These are phyloP conservation scores for Paracoccidioides lutzii DNA, from an alignment of 2,329 filamentous ascomycete species.

Conservation along the genomic window DNA sequence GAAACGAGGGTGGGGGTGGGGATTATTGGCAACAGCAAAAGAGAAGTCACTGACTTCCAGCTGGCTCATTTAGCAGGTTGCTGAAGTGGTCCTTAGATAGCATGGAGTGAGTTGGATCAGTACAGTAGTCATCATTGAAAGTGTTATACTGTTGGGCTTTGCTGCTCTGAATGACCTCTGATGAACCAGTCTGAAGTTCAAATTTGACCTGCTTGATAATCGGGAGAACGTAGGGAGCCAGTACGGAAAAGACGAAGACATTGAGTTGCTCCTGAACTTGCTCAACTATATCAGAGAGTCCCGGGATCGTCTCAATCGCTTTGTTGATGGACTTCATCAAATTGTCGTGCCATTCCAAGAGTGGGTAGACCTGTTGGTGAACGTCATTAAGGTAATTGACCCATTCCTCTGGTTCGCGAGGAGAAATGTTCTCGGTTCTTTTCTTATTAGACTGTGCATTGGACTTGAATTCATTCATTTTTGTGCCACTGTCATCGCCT, in stretches of 20 bases:
- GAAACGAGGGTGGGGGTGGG: not conserved
- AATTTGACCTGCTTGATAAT: slow-evolving; percentile 76
- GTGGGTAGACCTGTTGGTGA: slow-evolving; percentile 70
- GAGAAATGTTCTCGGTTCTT: slow-evolving; percentile 59
- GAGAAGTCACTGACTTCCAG: slow-evolving; percentile 45
- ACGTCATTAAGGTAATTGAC: slow-evolving; percentile 62
- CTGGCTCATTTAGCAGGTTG: slow-evolving; percentile 78
- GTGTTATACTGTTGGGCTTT: slow-evolving; percentile 74
- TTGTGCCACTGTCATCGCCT: slow-evolving; percentile 47
- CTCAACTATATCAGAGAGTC: slow-evolving; percentile 73
- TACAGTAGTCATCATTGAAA: slow-evolving; percentile 62
- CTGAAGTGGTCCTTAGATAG: slow-evolving; percentile 91
- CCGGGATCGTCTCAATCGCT: slow-evolving; percentile 71
- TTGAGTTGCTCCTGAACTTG: slow-evolving; percentile 78
- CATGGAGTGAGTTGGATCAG: slow-evolving; percentile 89
- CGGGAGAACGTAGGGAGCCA: slow-evolving; percentile 77
- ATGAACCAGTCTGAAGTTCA: slow-evolving; percentile 74
- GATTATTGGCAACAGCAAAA: not conserved
- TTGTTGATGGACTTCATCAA: slow-evolving; percentile 66
- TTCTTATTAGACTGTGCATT: slow-evolving; percentile 65
- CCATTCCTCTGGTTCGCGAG: slow-evolving; percentile 71
- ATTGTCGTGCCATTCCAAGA: slow-evolving; percentile 82
- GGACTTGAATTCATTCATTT: slow-evolving; percentile 66
- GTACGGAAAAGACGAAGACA: slow-evolving; percentile 78
- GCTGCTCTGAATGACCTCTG: slow-evolving; percentile 76